A percentile compares a stretch with the other conserved stretches of the same genome.
Evolutionary conservation across 148 eudicot genomes (phyloP).

Genomic region (Rheum nobile): DNA sequence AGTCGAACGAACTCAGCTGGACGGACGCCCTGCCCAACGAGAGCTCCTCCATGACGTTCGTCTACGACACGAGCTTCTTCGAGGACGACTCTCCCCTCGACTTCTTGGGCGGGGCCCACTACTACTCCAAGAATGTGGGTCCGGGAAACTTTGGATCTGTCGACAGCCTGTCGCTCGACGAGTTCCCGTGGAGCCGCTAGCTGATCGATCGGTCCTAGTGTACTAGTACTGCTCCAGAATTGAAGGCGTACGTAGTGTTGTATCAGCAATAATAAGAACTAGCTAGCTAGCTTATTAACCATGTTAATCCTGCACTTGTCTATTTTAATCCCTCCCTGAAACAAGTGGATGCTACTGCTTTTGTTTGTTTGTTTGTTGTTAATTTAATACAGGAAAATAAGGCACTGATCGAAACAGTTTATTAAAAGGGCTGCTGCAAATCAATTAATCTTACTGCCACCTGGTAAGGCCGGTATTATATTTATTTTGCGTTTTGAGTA

Average conservation of each 20-base stretch:
- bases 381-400: background rate
- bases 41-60: conserved; percentile 21
- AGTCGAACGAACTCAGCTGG: conserved; percentile 21
- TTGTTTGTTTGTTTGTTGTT: background rate
- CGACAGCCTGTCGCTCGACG: conserved; percentile 42
- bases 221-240: background rate
- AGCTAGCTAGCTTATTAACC: background rate
- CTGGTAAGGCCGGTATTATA: too few species aligned
- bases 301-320: background rate
- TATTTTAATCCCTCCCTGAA: background rate
- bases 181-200: conserved; percentile 20
- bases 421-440: too few species aligned
- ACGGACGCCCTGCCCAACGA: conserved; percentile 14
- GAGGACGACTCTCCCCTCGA: conserved; percentile 40
- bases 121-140: conserved; percentile 20
- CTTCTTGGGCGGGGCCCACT: conserved; percentile 33
- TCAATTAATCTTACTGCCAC: too few species aligned
- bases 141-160: conserved; percentile 29
- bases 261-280: background rate
- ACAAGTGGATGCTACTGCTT: background rate
- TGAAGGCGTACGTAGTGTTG: background rate
- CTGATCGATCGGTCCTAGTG: background rate
- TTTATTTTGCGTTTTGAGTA: too few species aligned
- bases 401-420: background rate
- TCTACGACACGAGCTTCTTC: conserved; percentile 38